Evolutionary conservation across 805 yeast genomes (phyloP), one percentile per base, ranked within the genome.

Genomic region (Danielia reshetovae): DNA sequence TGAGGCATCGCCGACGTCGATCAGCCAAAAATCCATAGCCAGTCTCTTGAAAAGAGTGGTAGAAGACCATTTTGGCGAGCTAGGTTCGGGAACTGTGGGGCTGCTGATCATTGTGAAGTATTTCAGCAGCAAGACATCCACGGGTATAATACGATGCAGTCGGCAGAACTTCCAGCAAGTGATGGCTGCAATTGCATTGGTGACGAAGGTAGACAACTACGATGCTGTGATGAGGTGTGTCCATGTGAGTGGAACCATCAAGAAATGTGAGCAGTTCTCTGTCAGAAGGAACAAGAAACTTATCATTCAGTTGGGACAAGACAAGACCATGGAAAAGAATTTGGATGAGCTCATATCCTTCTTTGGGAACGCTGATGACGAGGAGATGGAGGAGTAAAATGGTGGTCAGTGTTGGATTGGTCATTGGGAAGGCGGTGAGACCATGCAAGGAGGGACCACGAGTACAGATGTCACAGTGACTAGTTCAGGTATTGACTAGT

Each of bases 171-270:
- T 68, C 32, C 75, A 79, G 28, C 48, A 74, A 3, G 74, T 86
- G 1, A 65, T 85, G 38, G 85, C 82, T 0, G 85, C 95, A 0
- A 55, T 90, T 40, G 62, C 77, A 1, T 55, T 79, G 30, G 73
- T 81, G 8, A 66, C 65, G 25, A 60, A 62, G 18, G 49, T 87
- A 2, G 78, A 70, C 12, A 77, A 72, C 15, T 51, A 52, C 19
- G 59, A 61, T 5, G 73, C 78, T 4, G 70, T 82, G 8, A 56
- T 88, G 11, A 68, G 79, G 35, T 80, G 85, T 18, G 60, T 74
- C 4, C 83, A 81, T 38, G 77, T 85, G 0, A 81, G 95, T 51
- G 97, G 96, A 0, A 87, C 96, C 0, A 88, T 89, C 21, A 81
- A 79, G 53, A 86, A 85, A 52, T 76, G 94, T 44, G 95, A 89